Evolutionary conservation across 371 early-diverging fungal species (phyloP).

Genomic region (Rhizopus stolonifer): DNA sequence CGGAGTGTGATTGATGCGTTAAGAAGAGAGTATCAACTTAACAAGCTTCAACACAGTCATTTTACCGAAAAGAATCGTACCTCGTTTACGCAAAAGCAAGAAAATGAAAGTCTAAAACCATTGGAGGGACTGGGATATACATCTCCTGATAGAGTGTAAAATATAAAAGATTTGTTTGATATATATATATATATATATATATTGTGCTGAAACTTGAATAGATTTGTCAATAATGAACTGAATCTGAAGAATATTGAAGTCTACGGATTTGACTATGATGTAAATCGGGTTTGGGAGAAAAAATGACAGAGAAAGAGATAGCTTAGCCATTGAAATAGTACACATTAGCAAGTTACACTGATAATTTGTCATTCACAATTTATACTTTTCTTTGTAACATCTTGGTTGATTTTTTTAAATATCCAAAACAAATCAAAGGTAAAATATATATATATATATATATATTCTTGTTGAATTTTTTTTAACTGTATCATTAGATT

Average conservation of each 20-base stretch:
- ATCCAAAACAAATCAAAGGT: slow-evolving; percentile 53
- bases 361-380: slow-evolving; percentile 54
- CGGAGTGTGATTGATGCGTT: background rate
- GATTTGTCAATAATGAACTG: slow-evolving; percentile 53
- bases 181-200: background rate
- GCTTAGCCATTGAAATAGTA: slow-evolving; percentile 36
- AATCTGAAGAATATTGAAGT: slow-evolving; percentile 39
- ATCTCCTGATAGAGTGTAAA: slow-evolving; percentile 19
- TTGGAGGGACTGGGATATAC: slow-evolving; percentile 14
- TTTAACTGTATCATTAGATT: too few species aligned
- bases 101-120: background rate
- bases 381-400: slow-evolving; percentile 58
- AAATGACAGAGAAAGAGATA: background rate
- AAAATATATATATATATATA: too few species aligned
- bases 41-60: background rate
- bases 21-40: background rate
- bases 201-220: slow-evolving; percentile 2
- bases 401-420: slow-evolving; percentile 53
- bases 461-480: too few species aligned
- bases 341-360: slow-evolving; percentile 63
- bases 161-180: too few species aligned
- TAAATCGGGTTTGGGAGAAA: too few species aligned
- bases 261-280: slow-evolving; percentile 57
- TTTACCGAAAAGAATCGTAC: background rate
- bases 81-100: background rate